Evolutionary conservation across 2,329 filamentous ascomycete genomes (phyloP), one percentile per base, ranked within the genome.

Genomic region (Arachnomyces sp.): DNA sequence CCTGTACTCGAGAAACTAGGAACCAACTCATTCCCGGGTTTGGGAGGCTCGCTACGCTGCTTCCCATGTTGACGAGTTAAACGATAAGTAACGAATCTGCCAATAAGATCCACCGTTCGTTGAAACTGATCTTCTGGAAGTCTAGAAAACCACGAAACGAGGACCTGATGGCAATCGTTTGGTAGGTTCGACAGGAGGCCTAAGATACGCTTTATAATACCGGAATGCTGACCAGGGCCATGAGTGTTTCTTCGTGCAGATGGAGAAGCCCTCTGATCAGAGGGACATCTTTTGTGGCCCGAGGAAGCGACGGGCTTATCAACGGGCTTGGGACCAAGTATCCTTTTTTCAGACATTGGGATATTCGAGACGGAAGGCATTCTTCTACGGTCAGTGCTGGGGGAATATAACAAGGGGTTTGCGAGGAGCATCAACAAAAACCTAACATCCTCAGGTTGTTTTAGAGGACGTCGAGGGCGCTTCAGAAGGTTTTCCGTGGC

Each of bases 161-260:
- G 63, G 50, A 83, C 77, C 39, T 82, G 80, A 52, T 94, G 88
- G 49, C 84, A 89, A 43, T 82, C 75, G 43, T 77, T 76, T 0
- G 85, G 74, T 9, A 84, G 70, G 57, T 93, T 86, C 1, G 86
- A 82, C 16, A 94, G 57, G 7, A 94, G 66, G 1, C 89, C 89
- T 17, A 94, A 61, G 30, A 93, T 80, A 29, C 89, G 77, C 60
- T 94, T 94, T 52, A 93, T 77, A 39, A 94, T 82, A 3, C 82
- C 83, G 2, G 84, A 88, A 60, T 94, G 84, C 43, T 84, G 77
- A 2, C 81, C 81, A 17, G 76, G 70, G 13, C 63, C 63, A 13
- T 61, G 57, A 32, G 53, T 54, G 13, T 56, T 56, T 43, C 48
- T 42, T 28, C 48, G 49, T 3, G 53, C 45, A 14, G 53, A 48